phyloP scores from a whole-genome alignment of 768 basidiomycete species.

The Mycena crocata region DNA sequence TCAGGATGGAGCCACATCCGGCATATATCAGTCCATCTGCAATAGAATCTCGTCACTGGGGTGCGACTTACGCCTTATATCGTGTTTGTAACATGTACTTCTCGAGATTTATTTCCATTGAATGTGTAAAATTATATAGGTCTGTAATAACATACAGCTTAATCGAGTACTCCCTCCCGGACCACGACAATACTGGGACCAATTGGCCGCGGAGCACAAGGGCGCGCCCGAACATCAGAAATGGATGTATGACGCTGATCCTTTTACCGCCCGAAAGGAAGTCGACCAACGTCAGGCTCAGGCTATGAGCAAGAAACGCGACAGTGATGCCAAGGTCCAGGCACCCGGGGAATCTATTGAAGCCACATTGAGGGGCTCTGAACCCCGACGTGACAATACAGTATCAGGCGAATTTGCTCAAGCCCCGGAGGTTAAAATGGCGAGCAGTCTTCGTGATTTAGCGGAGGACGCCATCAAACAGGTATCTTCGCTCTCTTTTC shows the following conservation, averaged over 20 bases:
- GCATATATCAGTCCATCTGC: slow-evolving; percentile 74
- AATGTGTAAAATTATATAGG: slow-evolving; percentile 57
- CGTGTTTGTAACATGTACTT: slow-evolving; percentile 67
- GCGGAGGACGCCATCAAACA: slow-evolving; percentile 87
- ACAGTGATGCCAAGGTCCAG: slow-evolving; percentile 41
- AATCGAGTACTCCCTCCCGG: slow-evolving; percentile 84
- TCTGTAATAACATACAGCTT: slow-evolving; percentile 80
- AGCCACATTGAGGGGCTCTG: slow-evolving; percentile 30
- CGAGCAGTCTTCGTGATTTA: slow-evolving; percentile 74
- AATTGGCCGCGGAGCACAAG: slow-evolving; percentile 78
- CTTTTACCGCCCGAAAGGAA: slow-evolving; percentile 78
- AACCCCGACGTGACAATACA: slow-evolving; percentile 33
- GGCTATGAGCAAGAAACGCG: slow-evolving; percentile 56
- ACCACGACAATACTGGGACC: slow-evolving; percentile 90
- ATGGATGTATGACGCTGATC: slow-evolving; percentile 93
- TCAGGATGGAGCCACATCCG: slow-evolving; percentile 81
- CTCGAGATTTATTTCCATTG: slow-evolving; percentile 35
- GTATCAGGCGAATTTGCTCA: slow-evolving; percentile 54
- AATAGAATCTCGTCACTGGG: slow-evolving; percentile 91
- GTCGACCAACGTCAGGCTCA: slow-evolving; percentile 76
- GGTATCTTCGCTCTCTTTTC: slow-evolving; percentile 49
- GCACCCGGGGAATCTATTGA: slow-evolving; percentile 8
- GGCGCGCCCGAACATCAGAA: slow-evolving; percentile 72
- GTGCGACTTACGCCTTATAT: slow-evolving; percentile 87
- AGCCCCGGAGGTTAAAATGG: slow-evolving; percentile 88